phyloP scores from a whole-genome alignment of 305 asterid genomes.

The Ilex paraguariensis region DNA sequence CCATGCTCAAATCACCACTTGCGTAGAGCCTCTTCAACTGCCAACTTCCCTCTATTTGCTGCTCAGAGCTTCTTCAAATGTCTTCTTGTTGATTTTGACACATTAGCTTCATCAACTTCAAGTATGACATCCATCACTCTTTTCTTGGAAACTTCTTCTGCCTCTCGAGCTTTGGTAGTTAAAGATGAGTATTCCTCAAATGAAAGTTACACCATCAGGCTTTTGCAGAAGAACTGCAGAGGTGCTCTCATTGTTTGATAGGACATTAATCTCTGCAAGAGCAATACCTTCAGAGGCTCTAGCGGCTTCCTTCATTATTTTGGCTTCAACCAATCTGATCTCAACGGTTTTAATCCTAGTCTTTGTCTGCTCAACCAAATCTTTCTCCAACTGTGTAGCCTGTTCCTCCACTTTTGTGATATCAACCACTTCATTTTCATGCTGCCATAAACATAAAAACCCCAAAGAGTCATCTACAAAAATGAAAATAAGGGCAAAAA shows the following conservation, averaged over 20 bases:
- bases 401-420: too few relatives aligned
- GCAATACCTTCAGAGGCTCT: constrained; percentile 82
- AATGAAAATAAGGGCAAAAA: too few relatives aligned
- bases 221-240: constrained; percentile 15
- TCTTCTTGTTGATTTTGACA: constrained; percentile 56
- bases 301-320: constrained; percentile 84
- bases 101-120: constrained; percentile 59
- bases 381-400: constrained; percentile 40
- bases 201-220: constrained; percentile 41
- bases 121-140: constrained; percentile 42
- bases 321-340: constrained; percentile 69
- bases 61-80: constrained; percentile 71
- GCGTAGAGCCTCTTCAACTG: constrained; percentile 83
- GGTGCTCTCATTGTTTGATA: constrained; percentile 29
- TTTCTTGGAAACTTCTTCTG: constrained; percentile 45
- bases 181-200: too few relatives aligned
- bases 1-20: constrained; percentile 89
- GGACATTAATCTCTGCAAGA: constrained; percentile 73
- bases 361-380: constrained; percentile 61
- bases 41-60: constrained; percentile 66
- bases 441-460: too few relatives aligned
- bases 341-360: constrained; percentile 62
- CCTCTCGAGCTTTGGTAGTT: constrained; percentile 61
- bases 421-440: too few relatives aligned
- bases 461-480: neutral